Conservation (phyloP, 2,329 filamentous ascomycete species). For the Xylaria sp. region DNA sequence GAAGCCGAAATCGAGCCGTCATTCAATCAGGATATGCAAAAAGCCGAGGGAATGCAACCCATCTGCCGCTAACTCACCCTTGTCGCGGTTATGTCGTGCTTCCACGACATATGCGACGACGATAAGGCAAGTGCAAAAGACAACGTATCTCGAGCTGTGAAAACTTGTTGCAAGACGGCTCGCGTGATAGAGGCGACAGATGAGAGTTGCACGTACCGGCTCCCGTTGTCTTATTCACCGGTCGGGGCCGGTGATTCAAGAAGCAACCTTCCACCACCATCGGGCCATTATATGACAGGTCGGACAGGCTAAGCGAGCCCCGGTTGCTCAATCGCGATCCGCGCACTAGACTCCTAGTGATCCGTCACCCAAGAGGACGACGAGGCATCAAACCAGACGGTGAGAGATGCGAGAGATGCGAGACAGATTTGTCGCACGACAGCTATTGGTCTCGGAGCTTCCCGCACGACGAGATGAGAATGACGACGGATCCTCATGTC, state of each 20-base stretch:
- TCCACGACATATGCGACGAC: not conserved
- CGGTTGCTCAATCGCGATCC: not conserved
- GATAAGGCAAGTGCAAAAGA: not conserved
- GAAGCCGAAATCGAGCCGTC: not conserved
- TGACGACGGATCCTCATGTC: not conserved
- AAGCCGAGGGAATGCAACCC: not conserved
- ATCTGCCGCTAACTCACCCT: not conserved
- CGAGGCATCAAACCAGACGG: not conserved
- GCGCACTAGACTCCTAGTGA: not conserved
- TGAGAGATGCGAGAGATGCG: not conserved
- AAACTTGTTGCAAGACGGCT: conserved; percentile 1
- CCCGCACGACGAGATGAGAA: not conserved
- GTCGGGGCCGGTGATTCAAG: not conserved
- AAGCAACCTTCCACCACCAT: not conserved
- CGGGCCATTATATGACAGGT: not conserved
- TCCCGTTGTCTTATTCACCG: not conserved
- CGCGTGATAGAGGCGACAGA: not conserved
- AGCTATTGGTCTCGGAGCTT: not conserved
- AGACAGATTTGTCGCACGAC: conserved; percentile 1
- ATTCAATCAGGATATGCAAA: conserved; percentile 1
- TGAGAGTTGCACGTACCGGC: not conserved
- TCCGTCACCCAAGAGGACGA: not conserved
- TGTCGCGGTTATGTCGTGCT: not conserved
- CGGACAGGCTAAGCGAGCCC: not conserved
- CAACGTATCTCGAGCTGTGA: not conserved